Evolutionary conservation across 2,329 filamentous ascomycete species (phyloP), one percentile per base, ranked within the genome.

Genomic region (Hypoxylon sp.): DNA sequence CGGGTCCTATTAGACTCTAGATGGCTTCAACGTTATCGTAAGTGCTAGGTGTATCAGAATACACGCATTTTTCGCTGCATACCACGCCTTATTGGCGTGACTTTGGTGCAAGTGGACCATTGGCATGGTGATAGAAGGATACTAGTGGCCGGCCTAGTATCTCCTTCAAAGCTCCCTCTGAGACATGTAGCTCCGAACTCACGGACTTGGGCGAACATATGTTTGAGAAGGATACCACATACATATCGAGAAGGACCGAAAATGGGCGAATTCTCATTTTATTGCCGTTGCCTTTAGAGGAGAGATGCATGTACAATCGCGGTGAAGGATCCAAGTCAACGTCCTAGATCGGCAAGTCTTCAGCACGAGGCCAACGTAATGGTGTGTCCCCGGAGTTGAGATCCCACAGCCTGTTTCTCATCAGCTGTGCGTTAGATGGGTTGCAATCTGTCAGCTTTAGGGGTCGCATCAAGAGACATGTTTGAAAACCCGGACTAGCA

Each of bases 281-380:
- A 40, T 28, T 57, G 28, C 20, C 18, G 36, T 30, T 30, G 33
- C 28, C 22, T 52, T 40, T 68, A 45, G 24, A 51, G 26, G 36
- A 30, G 32, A 46, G 11, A 48, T 52, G 58, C 58, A 48, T 33
- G 26, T 52, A 28, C 42, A 46, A 36, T 61, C 59, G 61, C 61
- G 57, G 57, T 58, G 53, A 69, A 67, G 66, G 66, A 69, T 66
- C 51, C 40, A 46, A 26, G 50, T 38, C 28, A n/a, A 18, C 33
- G 51, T 61, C 56, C 48, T 20, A 52, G 55, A 61, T 53, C 56
- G 59, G 55, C 55, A 66, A 52, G 38, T 52, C 55, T 48, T 58
- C 45, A 14, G 38, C 45, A 57, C 42, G 53, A 16, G 36, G 56
- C 36, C 22, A 44, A 64, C 36, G 56, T 49, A 53, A 46, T 50